A percentile compares a stretch with the other conserved stretches of the same genome.
phyloP scores from a whole-genome alignment of 768 basidiomycete genomes.

The Termitomyces sp. region DNA sequence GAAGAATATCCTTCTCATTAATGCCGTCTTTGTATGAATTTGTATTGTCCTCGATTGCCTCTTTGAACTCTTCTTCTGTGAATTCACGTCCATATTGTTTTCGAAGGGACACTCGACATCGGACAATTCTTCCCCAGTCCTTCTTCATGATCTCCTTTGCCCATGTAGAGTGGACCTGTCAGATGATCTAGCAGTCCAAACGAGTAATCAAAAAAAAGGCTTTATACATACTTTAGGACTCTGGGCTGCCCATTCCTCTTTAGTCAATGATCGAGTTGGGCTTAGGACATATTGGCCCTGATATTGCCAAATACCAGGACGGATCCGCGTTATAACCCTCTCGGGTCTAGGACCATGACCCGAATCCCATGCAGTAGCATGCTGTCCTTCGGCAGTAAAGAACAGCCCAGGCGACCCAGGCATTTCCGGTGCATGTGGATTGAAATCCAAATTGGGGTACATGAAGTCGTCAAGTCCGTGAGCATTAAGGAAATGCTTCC shows the following conservation, averaged over 20 bases:
- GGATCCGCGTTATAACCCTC: background rate
- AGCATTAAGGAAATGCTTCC: constrained; percentile 9
- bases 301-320: constrained; percentile 24
- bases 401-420: constrained; percentile 26
- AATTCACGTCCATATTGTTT: constrained; percentile 18
- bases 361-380: background rate
- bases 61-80: constrained; percentile 20
- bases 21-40: constrained; percentile 10
- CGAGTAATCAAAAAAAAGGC: background rate
- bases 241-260: constrained; percentile 16
- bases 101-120: constrained; percentile 25
- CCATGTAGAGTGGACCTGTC: constrained; percentile 18
- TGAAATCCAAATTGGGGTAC: constrained; percentile 19
- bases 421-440: constrained; percentile 23
- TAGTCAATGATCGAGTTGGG: constrained; percentile 32
- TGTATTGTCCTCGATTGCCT: background rate
- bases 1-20: constrained; percentile 20
- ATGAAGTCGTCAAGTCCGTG: constrained; percentile 25
- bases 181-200: background rate
- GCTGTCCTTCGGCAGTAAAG: background rate
- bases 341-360: background rate
- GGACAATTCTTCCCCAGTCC: constrained; percentile 21
- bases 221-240: background rate
- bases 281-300: constrained; percentile 28
- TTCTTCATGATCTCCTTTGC: constrained; percentile 17